Evolutionary conservation across 495 filamentous ascomycete genomes (phyloP), one percentile per base, ranked within the genome.

Genomic region (Lineolata rhizophorae): DNA sequence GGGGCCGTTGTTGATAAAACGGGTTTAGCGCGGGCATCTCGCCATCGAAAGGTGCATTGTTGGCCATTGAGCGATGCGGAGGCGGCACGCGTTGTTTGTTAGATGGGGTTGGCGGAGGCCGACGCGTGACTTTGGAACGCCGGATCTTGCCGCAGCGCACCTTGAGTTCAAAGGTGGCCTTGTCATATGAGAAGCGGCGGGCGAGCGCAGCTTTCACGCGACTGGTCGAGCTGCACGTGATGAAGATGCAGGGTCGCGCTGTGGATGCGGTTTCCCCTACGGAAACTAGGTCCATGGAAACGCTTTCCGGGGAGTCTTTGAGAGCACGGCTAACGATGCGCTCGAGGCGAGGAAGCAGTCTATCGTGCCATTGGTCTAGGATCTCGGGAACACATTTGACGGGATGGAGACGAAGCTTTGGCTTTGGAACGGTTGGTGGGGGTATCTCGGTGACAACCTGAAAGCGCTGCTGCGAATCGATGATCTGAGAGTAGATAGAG

Each of bases 1-100:
- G 46, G 1, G 85, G 84, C 35, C 62, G 63, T 36, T 71, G 57
- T 47, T 94, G 83, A 42, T 80, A 75, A 12, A 58, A 60, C 0
- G 60, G 60, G 40, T 78, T 78, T 9, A 59, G 40, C 3, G 30
- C 15, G 5, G 46, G 44, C 27, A 39, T 36, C 18, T 49, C 34
- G 5, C 30, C 42, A n/a, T n/a, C n/a, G n/a, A n/a, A n/a, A n/a
- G n/a, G n/a, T 16, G 30, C 18, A 29, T 43, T 37, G 5, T 20
- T 21, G 15, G 41, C 34, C 41, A 46, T 43, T 6, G 45, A 47
- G 10, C 45, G 48, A 34, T 50, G 46, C 18, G 40, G 34, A 6
- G 35, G 40, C 22, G 37, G 32, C 6, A 31, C 37, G 28, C 37
- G 34, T n/a, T 38, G 34, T n/a, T n/a, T n/a, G n/a, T n/a, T n/a